These are phyloP conservation scores for Nepenthes mirabilis DNA, from an alignment of 148 eudicot species.

Conservation along the genomic window DNA sequence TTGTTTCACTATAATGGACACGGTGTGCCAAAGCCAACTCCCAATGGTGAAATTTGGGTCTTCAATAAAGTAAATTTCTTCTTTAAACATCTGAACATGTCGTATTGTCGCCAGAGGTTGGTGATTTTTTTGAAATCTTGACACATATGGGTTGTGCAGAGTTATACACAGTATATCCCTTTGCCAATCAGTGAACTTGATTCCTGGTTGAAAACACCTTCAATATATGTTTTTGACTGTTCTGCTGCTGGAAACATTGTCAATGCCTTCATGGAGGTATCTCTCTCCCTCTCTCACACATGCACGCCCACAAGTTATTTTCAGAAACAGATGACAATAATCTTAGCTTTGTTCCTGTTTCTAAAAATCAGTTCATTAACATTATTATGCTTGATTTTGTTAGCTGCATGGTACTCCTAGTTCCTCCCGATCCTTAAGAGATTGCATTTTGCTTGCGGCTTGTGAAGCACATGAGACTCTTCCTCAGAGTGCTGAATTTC, in stretches of 20 bases:
- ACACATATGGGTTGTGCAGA: slow-evolving; percentile 26
- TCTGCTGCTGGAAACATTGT: slow-evolving; percentile 95
- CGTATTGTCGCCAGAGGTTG: not conserved
- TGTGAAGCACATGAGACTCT: slow-evolving; percentile 94
- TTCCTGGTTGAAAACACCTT: slow-evolving; percentile 90
- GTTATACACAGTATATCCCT: slow-evolving; percentile 87
- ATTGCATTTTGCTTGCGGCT: slow-evolving; percentile 93
- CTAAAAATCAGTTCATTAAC: not conserved
- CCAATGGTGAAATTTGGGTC: slow-evolving; percentile 95
- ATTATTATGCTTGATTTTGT: slow-evolving; percentile 6
- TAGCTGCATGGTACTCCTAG: slow-evolving; percentile 69
- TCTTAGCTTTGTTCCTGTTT: not conserved
- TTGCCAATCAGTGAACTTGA: slow-evolving; percentile 83
- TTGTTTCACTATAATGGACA: slow-evolving; percentile 97
- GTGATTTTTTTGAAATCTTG: slow-evolving; percentile 8
- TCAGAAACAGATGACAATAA: not conserved
- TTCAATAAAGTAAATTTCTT: slow-evolving; percentile 68
- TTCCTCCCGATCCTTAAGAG: slow-evolving; percentile 57
- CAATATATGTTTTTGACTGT: slow-evolving; percentile 93
- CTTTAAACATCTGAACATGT: not conserved
- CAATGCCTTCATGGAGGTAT: slow-evolving; percentile 86
- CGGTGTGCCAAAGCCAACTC: slow-evolving; percentile 93
- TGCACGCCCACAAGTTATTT: not conserved
- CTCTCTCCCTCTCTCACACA: not conserved
- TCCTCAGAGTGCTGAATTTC: slow-evolving; percentile 95